phyloP scores from a whole-genome alignment of 73 alveolate genomes.

The Paramecium caudatum region DNA sequence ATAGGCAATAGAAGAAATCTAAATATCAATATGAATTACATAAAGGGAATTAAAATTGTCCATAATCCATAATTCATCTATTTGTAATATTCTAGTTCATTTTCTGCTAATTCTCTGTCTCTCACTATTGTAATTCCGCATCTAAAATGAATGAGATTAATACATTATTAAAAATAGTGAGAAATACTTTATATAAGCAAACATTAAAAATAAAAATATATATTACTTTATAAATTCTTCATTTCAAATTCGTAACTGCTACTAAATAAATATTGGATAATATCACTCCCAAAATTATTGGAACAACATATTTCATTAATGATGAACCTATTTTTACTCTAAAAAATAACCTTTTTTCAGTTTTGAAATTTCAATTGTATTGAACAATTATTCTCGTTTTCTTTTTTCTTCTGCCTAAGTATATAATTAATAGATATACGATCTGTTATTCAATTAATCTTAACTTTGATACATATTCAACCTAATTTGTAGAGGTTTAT shows the following conservation, averaged over 20 bases:
- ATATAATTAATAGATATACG: not conserved
- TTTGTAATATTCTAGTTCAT: conserved; percentile 37
- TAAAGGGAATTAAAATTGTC: conserved; percentile 41
- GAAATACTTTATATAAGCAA: conserved; percentile 16
- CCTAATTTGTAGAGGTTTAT: not conserved
- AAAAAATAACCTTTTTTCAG: not conserved
- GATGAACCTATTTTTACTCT: not conserved
- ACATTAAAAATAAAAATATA: conserved; percentile 33
- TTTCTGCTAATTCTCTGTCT: conserved; percentile 47
- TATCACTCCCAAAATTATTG: not conserved
- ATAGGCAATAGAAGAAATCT: conserved; percentile 11
- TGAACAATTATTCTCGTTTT: conserved; percentile 7
- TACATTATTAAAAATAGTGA: conserved; percentile 35
- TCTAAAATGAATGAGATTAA: not conserved
- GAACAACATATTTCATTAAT: not conserved
- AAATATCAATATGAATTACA: not conserved
- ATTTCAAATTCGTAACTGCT: too few relatives aligned
- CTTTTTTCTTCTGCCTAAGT: conserved; percentile 47
- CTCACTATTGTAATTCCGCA: conserved; percentile 30
- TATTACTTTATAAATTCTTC: not conserved
- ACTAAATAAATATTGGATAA: not conserved
- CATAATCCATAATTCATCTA: conserved; percentile 50
- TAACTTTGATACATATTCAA: not conserved
- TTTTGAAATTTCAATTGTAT: conserved; percentile 36
- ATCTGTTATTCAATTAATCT: not conserved